Evolutionary conservation across 2,329 filamentous ascomycete species (phyloP).

Genomic region (Graphilbum ipis-grandicollis): DNA sequence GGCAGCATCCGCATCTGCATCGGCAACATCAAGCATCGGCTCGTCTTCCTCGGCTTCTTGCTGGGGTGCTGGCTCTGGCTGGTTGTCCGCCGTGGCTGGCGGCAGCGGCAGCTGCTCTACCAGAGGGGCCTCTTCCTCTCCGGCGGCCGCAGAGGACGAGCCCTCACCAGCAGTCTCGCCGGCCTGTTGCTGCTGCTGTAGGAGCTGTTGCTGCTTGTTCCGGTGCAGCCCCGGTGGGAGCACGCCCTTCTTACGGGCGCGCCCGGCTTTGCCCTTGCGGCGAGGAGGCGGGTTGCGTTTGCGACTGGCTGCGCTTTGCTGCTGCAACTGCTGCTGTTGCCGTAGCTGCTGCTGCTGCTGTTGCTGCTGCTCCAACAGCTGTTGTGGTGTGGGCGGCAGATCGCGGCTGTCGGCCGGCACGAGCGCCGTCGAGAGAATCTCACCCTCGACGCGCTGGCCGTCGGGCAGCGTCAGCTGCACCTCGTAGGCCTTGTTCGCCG

Average conservation of each 20-base stretch:
- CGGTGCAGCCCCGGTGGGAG: slow-evolving; percentile 14
- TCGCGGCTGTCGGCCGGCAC: slow-evolving; percentile 30
- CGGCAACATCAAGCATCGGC: not conserved
- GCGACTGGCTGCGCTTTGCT: slow-evolving; percentile 22
- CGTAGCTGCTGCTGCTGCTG: too few species aligned
- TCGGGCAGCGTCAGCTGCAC: slow-evolving; percentile 71
- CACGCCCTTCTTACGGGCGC: slow-evolving; percentile 69
- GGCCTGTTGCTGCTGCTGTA: slow-evolving; percentile 1
- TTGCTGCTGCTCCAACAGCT: not conserved
- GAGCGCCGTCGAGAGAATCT: slow-evolving; percentile 49
- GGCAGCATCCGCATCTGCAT: not conserved
- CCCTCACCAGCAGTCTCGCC: too few species aligned
- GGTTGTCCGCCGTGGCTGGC: not conserved
- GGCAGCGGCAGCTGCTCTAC: not conserved
- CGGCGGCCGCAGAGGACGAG: too few species aligned
- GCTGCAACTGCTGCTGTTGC: not conserved
- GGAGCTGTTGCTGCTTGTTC: slow-evolving; percentile 4
- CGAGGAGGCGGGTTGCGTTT: slow-evolving; percentile 61
- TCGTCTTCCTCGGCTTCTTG: not conserved
- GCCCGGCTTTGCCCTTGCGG: slow-evolving; percentile 55
- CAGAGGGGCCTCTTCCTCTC: too few species aligned
- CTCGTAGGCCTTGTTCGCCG: slow-evolving; percentile 63
- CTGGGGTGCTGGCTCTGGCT: not conserved
- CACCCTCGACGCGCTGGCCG: slow-evolving; percentile 64
- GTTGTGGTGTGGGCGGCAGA: slow-evolving; percentile 27